Conservation (phyloP, 441 rosid genomes). For the Populus trichocarpa region DNA sequence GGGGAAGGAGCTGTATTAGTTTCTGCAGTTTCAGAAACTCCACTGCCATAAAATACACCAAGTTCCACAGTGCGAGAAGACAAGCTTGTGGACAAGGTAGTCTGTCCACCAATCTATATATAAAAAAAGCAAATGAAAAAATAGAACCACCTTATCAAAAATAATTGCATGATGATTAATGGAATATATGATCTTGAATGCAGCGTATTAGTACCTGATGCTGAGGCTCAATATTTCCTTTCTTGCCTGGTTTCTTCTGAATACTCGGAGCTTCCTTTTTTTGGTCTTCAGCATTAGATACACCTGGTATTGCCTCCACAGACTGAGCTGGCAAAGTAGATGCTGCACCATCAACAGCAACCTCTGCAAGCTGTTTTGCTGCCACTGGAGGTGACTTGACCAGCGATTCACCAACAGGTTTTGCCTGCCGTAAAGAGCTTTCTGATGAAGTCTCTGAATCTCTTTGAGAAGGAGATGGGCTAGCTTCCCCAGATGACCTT, state of each 20-base stretch:
- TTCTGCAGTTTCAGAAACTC: conserved; percentile 32
- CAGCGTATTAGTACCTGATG: conserved; percentile 43
- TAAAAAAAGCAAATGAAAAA: conserved; percentile 6
- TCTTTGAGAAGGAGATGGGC: conserved; percentile 29
- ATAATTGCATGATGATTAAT: neutral
- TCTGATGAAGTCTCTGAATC: conserved; percentile 37
- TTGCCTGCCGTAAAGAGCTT: conserved; percentile 38
- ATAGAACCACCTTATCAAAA: neutral
- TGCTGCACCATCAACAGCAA: conserved; percentile 23
- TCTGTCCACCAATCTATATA: conserved; percentile 40
- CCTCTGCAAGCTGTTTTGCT: conserved; percentile 29
- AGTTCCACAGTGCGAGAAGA: conserved; percentile 27
- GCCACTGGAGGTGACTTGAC: conserved; percentile 32
- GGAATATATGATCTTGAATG: conserved; percentile 9
- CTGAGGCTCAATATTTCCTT: conserved; percentile 36
- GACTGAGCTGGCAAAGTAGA: conserved; percentile 20
- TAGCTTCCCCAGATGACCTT: conserved; percentile 35
- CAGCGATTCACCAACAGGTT: conserved; percentile 36
- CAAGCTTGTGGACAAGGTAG: conserved; percentile 18
- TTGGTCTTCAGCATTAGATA: conserved; percentile 28
- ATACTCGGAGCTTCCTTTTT: conserved; percentile 42
- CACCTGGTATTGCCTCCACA: conserved; percentile 28
- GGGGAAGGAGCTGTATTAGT: conserved; percentile 28
- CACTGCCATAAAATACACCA: conserved; percentile 27
- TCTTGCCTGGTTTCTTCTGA: conserved; percentile 43